A percentile compares a stretch with the other conserved stretches of the same genome.
Conservation (phyloP, 2,329 filamentous ascomycete genomes). For the Pseudogymnoascus sp. region DNA sequence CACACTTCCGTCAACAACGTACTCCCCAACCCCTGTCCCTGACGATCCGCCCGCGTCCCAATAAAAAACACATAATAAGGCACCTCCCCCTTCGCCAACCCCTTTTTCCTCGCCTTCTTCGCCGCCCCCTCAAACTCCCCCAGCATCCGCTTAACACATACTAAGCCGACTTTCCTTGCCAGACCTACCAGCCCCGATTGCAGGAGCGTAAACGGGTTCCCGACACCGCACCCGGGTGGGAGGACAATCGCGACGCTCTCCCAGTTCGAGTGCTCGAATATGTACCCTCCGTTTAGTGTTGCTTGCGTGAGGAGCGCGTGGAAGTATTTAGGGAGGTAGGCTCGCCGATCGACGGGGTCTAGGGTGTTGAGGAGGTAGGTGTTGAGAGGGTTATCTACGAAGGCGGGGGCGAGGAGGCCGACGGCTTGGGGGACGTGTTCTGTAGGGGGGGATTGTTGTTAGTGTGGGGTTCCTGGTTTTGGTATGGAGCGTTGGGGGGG, state of each 20-base stretch:
- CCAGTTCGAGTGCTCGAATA: conserved; percentile 13
- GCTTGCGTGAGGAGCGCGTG: conserved; percentile 15
- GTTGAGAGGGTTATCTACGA: conserved; percentile 13
- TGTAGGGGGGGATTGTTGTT: background rate
- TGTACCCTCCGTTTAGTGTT: conserved; percentile 15
- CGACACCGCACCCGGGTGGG: conserved; percentile 14
- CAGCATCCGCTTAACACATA: conserved; percentile 15
- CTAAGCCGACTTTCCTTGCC: conserved; percentile 17
- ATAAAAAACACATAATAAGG: conserved; percentile 20
- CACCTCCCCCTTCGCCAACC: background rate
- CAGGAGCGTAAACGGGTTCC: conserved; percentile 15
- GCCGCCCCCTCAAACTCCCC: conserved; percentile 11
- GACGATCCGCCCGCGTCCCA: conserved; percentile 10
- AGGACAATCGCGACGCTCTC: conserved; percentile 14
- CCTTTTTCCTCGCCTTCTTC: background rate
- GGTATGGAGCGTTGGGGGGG: background rate
- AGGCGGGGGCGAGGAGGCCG: background rate
- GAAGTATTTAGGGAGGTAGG: conserved; percentile 16
- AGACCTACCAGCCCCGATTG: conserved; percentile 16
- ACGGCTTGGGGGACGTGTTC: background rate
- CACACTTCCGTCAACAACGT: conserved; percentile 14
- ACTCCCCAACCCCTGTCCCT: conserved; percentile 12
- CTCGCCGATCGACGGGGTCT: conserved; percentile 2
- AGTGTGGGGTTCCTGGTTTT: background rate
- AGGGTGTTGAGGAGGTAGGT: conserved; percentile 16